Evolutionary conservation across 371 early-diverging fungal genomes (phyloP), one percentile per base, ranked within the genome.

Genomic region (Gilbertella persicaria): DNA sequence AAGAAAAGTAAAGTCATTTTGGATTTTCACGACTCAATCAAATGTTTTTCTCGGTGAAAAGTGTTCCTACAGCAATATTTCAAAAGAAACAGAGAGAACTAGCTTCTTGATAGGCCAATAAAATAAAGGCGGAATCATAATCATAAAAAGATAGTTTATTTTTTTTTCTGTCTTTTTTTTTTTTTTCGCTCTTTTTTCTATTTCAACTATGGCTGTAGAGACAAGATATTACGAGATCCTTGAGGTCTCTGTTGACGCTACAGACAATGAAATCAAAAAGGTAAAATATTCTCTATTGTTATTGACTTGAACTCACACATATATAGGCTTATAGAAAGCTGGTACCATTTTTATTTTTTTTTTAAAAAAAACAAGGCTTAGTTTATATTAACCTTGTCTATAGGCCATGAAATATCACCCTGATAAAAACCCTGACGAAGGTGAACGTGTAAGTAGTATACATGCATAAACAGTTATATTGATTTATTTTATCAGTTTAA

Each of bases 331-430:
- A 94, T 82, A 85, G 95, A 60, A 95, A 94, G 76, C 74, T 97
- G 61, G 79, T 78, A 72, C 47, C 33, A 19, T n/a, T n/a, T n/a
- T n/a, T n/a, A n/a, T n/a, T n/a, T n/a, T n/a, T n/a, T n/a, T n/a
- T n/a, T n/a, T n/a, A 16, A 17, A 19, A 45, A 44, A n/a, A 36
- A 21, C 37, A 37, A 3, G 3, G 17, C 14, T 26, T 8, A 39
- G 17, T 9, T 10, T 8, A 8, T 17, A 20, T 33, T 13, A 33
- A 33, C 9, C 5, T 28, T 28, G 4, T 23, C 8, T 46, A 26
- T 53, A 71, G 74, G 98, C 98, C 5, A 85, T 94, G 75, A 96
- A 94, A 79, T 97, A 90, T 72, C 99, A 99, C 74, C 99, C 93
- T 47, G 98, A 97, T 71, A 94, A 90, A 78, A 85, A 78, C 46